Percentiles rank a stretch among this genome's conserved stretches.
These are phyloP conservation scores for Xylaria scruposa DNA, from an alignment of 495 filamentous ascomycete species.

Conservation along the genomic window DNA sequence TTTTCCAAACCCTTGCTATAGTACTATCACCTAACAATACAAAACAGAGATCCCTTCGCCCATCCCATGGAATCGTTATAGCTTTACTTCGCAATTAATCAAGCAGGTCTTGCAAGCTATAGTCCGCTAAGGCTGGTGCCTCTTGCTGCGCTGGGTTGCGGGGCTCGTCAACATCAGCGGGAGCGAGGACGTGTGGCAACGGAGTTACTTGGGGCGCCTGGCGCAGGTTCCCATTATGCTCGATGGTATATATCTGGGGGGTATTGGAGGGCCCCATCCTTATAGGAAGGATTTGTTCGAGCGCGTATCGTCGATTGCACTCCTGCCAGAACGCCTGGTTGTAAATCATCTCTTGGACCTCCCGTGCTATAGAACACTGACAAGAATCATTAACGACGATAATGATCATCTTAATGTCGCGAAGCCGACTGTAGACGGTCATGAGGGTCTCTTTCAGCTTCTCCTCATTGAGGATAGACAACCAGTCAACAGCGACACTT, in stretches of 20 bases:
- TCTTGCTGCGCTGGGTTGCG: not conserved
- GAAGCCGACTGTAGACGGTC: not conserved
- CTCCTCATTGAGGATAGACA: not conserved
- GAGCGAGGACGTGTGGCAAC: not conserved
- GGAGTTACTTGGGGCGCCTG: not conserved
- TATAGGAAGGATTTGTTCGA: not conserved
- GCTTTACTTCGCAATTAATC: not conserved
- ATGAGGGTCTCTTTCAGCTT: not conserved
- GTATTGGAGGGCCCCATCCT: not conserved
- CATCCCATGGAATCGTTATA: not conserved
- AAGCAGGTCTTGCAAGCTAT: not conserved
- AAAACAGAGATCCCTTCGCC: not conserved
- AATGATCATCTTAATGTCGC: not conserved
- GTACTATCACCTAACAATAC: not conserved
- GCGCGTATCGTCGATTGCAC: not conserved
- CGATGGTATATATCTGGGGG: not conserved
- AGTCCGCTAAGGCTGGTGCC: not conserved
- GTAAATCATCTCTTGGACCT: not conserved
- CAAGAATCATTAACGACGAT: not conserved
- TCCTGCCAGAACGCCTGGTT: not conserved
- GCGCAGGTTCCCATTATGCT: not conserved
- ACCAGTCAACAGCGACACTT: not conserved
- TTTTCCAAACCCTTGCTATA: not conserved
- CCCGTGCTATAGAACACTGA: too few species aligned
- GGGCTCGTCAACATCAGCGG: not conserved